Conservation (phyloP, 441 rosid species). For the Flueggea neowawraea region DNA sequence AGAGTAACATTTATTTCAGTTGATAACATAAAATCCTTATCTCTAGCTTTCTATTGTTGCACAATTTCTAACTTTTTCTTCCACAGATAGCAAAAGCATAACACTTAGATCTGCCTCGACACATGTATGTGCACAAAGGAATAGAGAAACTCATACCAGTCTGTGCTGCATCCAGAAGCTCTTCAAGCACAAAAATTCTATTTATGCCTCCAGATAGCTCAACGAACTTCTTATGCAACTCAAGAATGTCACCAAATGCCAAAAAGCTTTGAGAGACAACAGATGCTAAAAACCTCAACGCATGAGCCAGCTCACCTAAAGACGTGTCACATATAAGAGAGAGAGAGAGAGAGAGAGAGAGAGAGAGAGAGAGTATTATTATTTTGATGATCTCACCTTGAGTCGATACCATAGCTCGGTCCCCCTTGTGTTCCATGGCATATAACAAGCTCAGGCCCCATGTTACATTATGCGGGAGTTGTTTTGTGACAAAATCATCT, state of each 20-base stretch:
- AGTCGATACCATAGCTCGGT: constrained; percentile 75
- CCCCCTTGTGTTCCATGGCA: constrained; percentile 95
- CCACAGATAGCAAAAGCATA: background rate
- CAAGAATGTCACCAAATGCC: constrained; percentile 98
- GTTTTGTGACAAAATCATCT: constrained; percentile 98
- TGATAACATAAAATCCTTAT: background rate
- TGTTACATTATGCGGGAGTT: constrained; percentile 98
- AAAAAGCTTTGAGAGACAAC: constrained; percentile 99
- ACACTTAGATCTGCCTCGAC: background rate
- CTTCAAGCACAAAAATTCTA: constrained; percentile 96
- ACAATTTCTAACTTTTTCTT: background rate
- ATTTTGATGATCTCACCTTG: constrained; percentile 53
- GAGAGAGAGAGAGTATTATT: constrained; percentile 15
- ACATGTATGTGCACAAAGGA: background rate
- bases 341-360: too few relatives aligned
- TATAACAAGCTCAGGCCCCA: constrained; percentile 98
- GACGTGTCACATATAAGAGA: constrained; percentile 14
- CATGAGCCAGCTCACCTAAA: constrained; percentile 98
- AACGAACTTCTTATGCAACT: constrained; percentile 85
- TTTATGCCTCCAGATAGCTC: constrained; percentile 96
- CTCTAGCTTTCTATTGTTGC: background rate
- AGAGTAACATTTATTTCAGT: background rate
- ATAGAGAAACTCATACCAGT: constrained; percentile 44
- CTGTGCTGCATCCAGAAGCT: constrained; percentile 86
- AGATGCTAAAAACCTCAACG: constrained; percentile 96